Evolutionary conservation across 2,329 filamentous ascomycete species (phyloP).

Genomic region (Colletotrichum godetiae): DNA sequence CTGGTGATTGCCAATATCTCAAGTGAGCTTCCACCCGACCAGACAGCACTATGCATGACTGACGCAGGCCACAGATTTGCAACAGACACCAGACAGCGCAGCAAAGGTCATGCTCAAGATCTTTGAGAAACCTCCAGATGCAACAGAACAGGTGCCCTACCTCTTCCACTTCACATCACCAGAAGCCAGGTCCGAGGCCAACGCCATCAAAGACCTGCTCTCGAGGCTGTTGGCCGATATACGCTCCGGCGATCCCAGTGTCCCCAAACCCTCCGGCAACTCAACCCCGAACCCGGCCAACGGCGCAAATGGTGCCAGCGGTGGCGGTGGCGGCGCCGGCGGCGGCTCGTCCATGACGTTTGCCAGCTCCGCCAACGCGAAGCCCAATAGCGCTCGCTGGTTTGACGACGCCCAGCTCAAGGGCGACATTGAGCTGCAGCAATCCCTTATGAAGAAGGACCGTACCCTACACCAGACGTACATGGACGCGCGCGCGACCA

Average conservation of each 20-base stretch:
- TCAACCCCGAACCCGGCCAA: slow-evolving; percentile 43
- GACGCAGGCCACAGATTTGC: slow-evolving; percentile 74
- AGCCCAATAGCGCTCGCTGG: slow-evolving; percentile 69
- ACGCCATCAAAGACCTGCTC: slow-evolving; percentile 84
- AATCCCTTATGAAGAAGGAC: slow-evolving; percentile 87
- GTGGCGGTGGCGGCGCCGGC: slow-evolving; percentile 39
- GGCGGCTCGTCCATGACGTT: slow-evolving; percentile 75
- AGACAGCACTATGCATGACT: slow-evolving; percentile 16
- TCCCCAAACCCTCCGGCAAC: slow-evolving; percentile 59
- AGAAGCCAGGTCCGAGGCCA: slow-evolving; percentile 84
- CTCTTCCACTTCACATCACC: slow-evolving; percentile 90
- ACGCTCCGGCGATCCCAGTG: slow-evolving; percentile 66
- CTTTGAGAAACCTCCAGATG: slow-evolving; percentile 75
- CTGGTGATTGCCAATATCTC: slow-evolving; percentile 82
- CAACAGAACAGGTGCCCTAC: slow-evolving; percentile 74
- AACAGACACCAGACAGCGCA: slow-evolving; percentile 90
- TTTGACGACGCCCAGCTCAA: slow-evolving; percentile 86
- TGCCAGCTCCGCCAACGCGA: slow-evolving; percentile 73
- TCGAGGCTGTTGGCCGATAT: slow-evolving; percentile 79
- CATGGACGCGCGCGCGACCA: slow-evolving; percentile 83
- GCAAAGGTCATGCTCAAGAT: slow-evolving; percentile 96
- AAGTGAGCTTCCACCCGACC: slow-evolving; percentile 65
- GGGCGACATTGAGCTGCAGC: slow-evolving; percentile 83
- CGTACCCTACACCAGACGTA: slow-evolving; percentile 83
- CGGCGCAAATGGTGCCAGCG: slow-evolving; percentile 32